These are phyloP conservation scores for Pyrus hybrid DNA, from an alignment of 331 rosid genomes.

Conservation along the genomic window DNA sequence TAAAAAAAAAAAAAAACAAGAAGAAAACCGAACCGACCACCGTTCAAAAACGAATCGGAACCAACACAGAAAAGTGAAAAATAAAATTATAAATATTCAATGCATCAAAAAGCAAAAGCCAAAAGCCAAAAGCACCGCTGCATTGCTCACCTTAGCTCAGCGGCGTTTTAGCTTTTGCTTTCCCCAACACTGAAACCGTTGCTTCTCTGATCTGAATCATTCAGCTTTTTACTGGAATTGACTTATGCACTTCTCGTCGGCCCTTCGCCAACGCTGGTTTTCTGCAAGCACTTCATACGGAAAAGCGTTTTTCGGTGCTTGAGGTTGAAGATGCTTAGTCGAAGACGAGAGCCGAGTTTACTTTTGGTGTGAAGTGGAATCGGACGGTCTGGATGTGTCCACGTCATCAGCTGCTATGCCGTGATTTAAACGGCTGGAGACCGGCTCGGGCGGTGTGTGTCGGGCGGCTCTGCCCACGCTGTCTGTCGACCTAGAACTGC, in stretches of 20 bases:
- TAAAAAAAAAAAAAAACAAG: not conserved
- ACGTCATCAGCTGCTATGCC: slow-evolving; percentile 17
- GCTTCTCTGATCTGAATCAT: slow-evolving; percentile 2
- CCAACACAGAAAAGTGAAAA: not conserved
- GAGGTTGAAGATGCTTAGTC: not conserved
- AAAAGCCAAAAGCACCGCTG: slow-evolving; percentile 20
- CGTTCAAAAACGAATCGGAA: slow-evolving; percentile 28
- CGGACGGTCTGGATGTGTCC: slow-evolving; percentile 20
- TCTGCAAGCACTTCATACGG: not conserved
- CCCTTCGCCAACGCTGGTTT: slow-evolving; percentile 14
- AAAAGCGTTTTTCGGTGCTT: not conserved
- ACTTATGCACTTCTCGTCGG: not conserved
- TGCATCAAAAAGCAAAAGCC: slow-evolving; percentile 14
- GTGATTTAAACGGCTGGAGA: slow-evolving; percentile 6
- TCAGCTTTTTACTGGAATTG: slow-evolving; percentile 1
- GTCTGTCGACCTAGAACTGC: slow-evolving; percentile 22
- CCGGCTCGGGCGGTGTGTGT: slow-evolving; percentile 38
- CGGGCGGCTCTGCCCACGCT: slow-evolving; percentile 11
- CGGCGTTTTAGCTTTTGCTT: slow-evolving; percentile 20
- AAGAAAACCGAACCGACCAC: slow-evolving; percentile 25
- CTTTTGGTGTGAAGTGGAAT: not conserved
- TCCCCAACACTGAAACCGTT: slow-evolving; percentile 24
- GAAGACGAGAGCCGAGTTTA: slow-evolving; percentile 9
- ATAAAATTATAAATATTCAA: not conserved
- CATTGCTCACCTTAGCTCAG: not conserved